These are phyloP conservation scores for Omphalea diandra DNA, from an alignment of 441 rosid genomes.

Conservation along the genomic window DNA sequence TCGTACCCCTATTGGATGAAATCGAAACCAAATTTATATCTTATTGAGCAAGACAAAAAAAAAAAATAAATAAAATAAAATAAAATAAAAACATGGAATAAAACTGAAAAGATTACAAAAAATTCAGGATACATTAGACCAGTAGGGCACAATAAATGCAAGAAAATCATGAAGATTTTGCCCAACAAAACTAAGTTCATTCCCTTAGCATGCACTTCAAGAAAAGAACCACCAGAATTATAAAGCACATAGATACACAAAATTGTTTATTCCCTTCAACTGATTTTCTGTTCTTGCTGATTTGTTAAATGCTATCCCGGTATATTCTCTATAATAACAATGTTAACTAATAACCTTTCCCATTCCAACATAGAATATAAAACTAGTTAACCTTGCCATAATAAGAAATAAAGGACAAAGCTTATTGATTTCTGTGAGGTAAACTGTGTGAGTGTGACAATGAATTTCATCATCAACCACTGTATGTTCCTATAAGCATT, in stretches of 20 bases:
- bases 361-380: neutral
- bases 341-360: neutral
- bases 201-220: neutral
- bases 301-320: neutral
- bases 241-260: too few species aligned
- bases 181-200: neutral
- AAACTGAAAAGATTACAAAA: too few species aligned
- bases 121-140: too few species aligned
- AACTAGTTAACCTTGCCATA: neutral
- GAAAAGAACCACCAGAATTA: neutral
- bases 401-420: neutral
- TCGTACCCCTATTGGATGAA: too few species aligned
- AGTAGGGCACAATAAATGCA: too few species aligned
- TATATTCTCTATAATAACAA: neutral
- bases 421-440: conserved; percentile 1
- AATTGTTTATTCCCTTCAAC: neutral
- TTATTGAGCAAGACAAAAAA: too few species aligned
- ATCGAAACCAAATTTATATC: too few species aligned
- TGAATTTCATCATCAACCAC: too few species aligned
- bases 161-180: neutral
- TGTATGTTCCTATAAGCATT: neutral
- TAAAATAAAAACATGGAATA: too few species aligned
- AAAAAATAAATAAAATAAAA: too few species aligned
- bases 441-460: too few species aligned
- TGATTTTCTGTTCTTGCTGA: too few species aligned